phyloP scores from a whole-genome alignment of 305 asterid genomes.

The Caryopteris hybrid region DNA sequence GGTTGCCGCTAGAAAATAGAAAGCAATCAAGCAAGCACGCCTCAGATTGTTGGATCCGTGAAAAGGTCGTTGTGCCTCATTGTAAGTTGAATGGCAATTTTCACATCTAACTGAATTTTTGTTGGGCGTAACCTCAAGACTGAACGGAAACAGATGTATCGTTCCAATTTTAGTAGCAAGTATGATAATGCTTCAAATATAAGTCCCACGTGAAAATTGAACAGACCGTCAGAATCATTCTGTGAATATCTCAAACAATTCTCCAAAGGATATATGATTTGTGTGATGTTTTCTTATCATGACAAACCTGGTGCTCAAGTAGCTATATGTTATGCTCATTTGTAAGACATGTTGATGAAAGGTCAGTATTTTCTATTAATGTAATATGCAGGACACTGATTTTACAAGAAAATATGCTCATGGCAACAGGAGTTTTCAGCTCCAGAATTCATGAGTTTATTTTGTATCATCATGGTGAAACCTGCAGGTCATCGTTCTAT shows the following conservation, averaged over 20 bases:
- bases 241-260: background rate
- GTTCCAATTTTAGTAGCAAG: too few relatives aligned
- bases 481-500: background rate
- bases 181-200: background rate
- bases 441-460: background rate
- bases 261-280: background rate
- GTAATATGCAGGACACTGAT: background rate
- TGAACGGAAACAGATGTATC: too few relatives aligned
- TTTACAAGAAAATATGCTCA: background rate
- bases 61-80: background rate
- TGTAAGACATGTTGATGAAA: background rate
- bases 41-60: background rate
- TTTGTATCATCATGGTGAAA: background rate
- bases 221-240: background rate
- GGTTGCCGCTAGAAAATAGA: background rate
- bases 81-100: background rate
- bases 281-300: background rate
- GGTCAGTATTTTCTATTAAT: background rate
- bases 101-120: background rate
- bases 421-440: background rate
- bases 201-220: background rate
- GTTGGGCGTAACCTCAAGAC: too few relatives aligned
- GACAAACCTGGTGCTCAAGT: background rate
- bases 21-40: background rate
- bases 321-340: background rate